Percentiles rank a stretch among this genome's conserved stretches.
phyloP scores from a whole-genome alignment of 805 yeast species.

The Scheffersomyces lignosus region DNA sequence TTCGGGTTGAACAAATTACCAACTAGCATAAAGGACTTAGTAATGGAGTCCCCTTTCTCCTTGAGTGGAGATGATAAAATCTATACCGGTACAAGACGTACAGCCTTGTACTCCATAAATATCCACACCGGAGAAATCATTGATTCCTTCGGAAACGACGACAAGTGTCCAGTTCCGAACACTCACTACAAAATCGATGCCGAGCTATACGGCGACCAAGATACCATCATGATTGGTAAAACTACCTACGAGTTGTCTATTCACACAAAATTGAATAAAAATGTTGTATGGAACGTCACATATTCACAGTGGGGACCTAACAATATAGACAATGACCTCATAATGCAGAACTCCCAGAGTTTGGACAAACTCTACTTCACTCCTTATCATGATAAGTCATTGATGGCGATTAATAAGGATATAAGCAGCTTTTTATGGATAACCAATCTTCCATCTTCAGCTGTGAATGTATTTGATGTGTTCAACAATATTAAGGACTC shows the following conservation, averaged over 20 bases:
- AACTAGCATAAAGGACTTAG: slow-evolving; percentile 72
- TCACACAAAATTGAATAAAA: slow-evolving; percentile 64
- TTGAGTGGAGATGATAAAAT: slow-evolving; percentile 72
- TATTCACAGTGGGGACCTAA: slow-evolving; percentile 93
- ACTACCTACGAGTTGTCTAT: slow-evolving; percentile 73
- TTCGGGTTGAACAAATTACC: slow-evolving; percentile 82
- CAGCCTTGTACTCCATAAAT: slow-evolving; percentile 75
- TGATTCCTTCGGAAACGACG: slow-evolving; percentile 59
- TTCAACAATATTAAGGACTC: slow-evolving; percentile 29
- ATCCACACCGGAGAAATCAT: slow-evolving; percentile 71
- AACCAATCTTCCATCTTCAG: slow-evolving; percentile 65
- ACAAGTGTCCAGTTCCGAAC: slow-evolving; percentile 36
- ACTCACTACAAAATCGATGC: slow-evolving; percentile 14
- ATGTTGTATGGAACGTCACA: slow-evolving; percentile 75
- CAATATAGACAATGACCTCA: slow-evolving; percentile 65
- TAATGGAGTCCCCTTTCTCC: slow-evolving; percentile 83
- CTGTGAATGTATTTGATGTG: slow-evolving; percentile 80
- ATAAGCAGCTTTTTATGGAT: slow-evolving; percentile 81
- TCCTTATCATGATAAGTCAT: slow-evolving; percentile 78
- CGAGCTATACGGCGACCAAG: slow-evolving; percentile 22
- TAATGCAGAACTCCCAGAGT: slow-evolving; percentile 50
- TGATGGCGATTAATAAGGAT: slow-evolving; percentile 71
- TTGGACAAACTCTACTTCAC: slow-evolving; percentile 76
- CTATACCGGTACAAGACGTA: slow-evolving; percentile 80
- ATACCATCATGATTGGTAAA: slow-evolving; percentile 61